Evolutionary conservation across 306 rosid species (phyloP), one percentile per base, ranked within the genome.

Genomic region (Malus sylvestris): DNA sequence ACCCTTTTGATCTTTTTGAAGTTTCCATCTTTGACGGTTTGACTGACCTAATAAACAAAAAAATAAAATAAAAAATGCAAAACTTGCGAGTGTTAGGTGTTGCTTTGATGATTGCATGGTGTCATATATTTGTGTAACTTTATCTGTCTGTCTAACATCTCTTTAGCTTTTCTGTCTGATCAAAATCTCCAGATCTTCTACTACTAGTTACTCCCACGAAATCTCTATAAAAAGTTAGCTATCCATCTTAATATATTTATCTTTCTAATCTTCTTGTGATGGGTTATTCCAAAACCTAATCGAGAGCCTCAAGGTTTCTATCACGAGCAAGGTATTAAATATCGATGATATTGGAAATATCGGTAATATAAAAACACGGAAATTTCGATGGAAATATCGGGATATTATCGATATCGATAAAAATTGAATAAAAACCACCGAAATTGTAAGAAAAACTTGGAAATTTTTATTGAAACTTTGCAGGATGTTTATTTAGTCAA

Each of bases 21-120:
- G 70, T 74, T 70, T 46, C 59, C 20, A 46, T 70, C 73, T 70
- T 67, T 76, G 79, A 76, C 73, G 65, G 66, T 74, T 74, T 74
- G 78, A 74, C 78, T 74, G 78, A 74, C 70, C 78, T 14, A 55
- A 61, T 29, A 27, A 74, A 61, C 27, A 13, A 45, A 23, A 73
- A 59, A 42, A n/a, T 3, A 3, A 42, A 25, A 29, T 6, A 42
- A 14, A 20, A 15, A 45, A 62, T 44, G 46, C 78, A 74, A 35
- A 33, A 66, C 70, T 66, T 66, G 22, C 15, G 4, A 32, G 68
- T 16, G 68, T 64, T 52, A 38, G 71, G 55, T 76, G 81, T 78
- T 78, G 77, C 83, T 79, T 79, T 79, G 71, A 83, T 83, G 80
- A 83, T 83, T 83, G 86, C 64, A 35, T 44, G 53, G 64, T 75